Evolutionary conservation across 1,284 basidiomycete species (phyloP).

Genomic region (Flammula alnicola): DNA sequence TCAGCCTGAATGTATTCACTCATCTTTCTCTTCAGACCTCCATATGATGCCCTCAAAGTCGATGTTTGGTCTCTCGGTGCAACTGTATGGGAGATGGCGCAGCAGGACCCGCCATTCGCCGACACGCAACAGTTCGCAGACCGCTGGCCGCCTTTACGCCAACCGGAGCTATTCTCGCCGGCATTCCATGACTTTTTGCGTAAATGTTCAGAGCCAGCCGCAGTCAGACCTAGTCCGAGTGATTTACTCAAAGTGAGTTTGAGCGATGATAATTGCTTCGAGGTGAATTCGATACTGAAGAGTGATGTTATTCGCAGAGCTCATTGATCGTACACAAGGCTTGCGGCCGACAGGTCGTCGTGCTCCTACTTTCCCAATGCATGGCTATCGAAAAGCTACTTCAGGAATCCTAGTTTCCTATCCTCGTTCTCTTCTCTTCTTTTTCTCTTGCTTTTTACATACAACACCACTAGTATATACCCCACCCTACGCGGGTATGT

Average conservation of each 20-base stretch:
- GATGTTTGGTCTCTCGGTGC: constrained; percentile 84
- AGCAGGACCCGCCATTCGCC: constrained; percentile 74
- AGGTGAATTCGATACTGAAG: constrained; percentile 1
- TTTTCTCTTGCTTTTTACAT: constrained; percentile 6
- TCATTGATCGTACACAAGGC: constrained; percentile 70
- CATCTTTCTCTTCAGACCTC: constrained; percentile 44
- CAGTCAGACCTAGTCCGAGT: constrained; percentile 57
- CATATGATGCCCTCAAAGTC: constrained; percentile 74
- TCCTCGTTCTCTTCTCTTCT: constrained; percentile 7
- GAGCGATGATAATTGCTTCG: not conserved
- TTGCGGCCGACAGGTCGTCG: constrained; percentile 66
- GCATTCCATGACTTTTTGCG: constrained; percentile 76
- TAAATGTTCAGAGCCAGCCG: constrained; percentile 65
- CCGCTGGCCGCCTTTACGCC: constrained; percentile 65
- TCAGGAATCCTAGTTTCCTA: constrained; percentile 30
- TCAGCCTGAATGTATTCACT: constrained; percentile 1
- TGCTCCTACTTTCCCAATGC: constrained; percentile 69
- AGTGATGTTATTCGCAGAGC: constrained; percentile 44
- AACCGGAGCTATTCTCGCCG: constrained; percentile 65
- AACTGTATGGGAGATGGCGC: constrained; percentile 80
- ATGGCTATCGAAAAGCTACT: constrained; percentile 64
- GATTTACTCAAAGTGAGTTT: constrained; percentile 64
- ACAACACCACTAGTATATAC: constrained; percentile 6
- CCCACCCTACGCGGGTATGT: constrained; percentile 4
- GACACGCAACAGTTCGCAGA: constrained; percentile 58